Evolutionary conservation across 768 basidiomycete species (phyloP).

Genomic region (Lactarius psammicola): DNA sequence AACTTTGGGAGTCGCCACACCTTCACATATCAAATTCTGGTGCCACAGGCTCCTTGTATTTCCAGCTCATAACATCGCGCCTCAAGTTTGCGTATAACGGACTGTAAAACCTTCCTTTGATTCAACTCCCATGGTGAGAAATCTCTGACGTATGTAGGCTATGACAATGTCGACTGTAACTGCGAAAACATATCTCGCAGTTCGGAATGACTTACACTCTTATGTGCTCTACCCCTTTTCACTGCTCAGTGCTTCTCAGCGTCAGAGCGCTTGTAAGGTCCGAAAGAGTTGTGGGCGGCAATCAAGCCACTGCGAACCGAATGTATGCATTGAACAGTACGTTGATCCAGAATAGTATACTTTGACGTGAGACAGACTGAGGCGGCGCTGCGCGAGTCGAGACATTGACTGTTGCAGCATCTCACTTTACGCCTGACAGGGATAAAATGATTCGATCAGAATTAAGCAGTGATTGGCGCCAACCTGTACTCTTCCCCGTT

Average conservation of each 20-base stretch:
- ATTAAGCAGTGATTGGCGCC: constrained; percentile 13
- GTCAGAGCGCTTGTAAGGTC: neutral
- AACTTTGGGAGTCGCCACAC: neutral
- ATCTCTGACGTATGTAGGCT: neutral
- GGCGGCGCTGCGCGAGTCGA: neutral
- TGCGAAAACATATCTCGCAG: neutral
- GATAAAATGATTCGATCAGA: constrained; percentile 14
- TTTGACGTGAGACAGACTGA: neutral
- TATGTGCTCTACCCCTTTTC: neutral
- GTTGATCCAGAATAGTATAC: neutral
- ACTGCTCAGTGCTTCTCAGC: neutral
- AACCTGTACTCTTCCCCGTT: neutral
- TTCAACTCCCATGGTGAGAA: neutral
- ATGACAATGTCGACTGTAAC: neutral
- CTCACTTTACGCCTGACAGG: constrained; percentile 10
- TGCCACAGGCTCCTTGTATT: neutral
- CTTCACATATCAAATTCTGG: neutral
- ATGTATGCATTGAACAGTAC: neutral
- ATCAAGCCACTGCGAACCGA: neutral
- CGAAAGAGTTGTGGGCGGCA: neutral
- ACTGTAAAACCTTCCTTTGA: neutral
- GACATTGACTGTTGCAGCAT: neutral
- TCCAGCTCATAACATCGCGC: neutral
- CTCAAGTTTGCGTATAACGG: neutral
- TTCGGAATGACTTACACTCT: neutral